A percentile compares a stretch with the other conserved stretches of the same genome.
Conservation (phyloP, 2,329 filamentous ascomycete genomes). For the Trichoderma sp. region DNA sequence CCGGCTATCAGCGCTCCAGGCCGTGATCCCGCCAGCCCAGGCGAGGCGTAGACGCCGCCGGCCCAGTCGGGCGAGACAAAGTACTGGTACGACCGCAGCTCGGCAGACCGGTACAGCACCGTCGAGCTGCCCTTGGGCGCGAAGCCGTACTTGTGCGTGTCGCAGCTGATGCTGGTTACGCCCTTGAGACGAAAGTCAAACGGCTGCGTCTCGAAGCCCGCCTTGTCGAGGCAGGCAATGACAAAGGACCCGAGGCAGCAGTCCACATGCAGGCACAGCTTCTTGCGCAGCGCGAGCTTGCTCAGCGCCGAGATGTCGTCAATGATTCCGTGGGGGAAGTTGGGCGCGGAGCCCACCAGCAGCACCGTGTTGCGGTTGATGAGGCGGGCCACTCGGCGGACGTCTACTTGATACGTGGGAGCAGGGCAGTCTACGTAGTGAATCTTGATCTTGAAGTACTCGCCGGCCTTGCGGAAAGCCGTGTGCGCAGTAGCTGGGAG, state of each 20-base stretch:
- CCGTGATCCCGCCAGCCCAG: slow-evolving; percentile 84
- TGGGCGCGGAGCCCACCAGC: slow-evolving; percentile 90
- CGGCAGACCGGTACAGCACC: slow-evolving; percentile 78
- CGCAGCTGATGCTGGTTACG: slow-evolving; percentile 92
- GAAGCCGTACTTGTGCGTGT: slow-evolving; percentile 99
- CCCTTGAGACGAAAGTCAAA: slow-evolving; percentile 95
- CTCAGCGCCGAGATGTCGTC: slow-evolving; percentile 89
- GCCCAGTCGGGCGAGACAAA: slow-evolving; percentile 95
- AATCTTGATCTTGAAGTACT: slow-evolving; percentile 96
- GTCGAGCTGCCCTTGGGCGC: slow-evolving; percentile 97
- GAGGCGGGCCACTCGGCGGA: slow-evolving; percentile 73
- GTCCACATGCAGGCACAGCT: slow-evolving; percentile 89
- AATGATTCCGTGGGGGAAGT: slow-evolving; percentile 97
- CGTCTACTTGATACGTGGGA: slow-evolving; percentile 79
- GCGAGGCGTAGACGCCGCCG: slow-evolving; percentile 92
- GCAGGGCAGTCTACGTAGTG: slow-evolving; percentile 85
- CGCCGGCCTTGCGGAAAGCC: slow-evolving; percentile 89
- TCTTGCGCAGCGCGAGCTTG: slow-evolving; percentile 73
- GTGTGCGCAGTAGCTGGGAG: slow-evolving; percentile 92
- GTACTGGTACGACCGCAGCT: slow-evolving; percentile 86
- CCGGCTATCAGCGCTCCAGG: slow-evolving; percentile 93
- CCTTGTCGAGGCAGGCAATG: slow-evolving; percentile 84
- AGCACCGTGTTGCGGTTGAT: slow-evolving; percentile 93
- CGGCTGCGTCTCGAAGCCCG: slow-evolving; percentile 83
- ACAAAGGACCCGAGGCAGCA: slow-evolving; percentile 97